Evolutionary conservation across 225 moss, liverwort and hornwort genomes (phyloP).

Genomic region (Bryoerythrophyllum caledonicum): DNA sequence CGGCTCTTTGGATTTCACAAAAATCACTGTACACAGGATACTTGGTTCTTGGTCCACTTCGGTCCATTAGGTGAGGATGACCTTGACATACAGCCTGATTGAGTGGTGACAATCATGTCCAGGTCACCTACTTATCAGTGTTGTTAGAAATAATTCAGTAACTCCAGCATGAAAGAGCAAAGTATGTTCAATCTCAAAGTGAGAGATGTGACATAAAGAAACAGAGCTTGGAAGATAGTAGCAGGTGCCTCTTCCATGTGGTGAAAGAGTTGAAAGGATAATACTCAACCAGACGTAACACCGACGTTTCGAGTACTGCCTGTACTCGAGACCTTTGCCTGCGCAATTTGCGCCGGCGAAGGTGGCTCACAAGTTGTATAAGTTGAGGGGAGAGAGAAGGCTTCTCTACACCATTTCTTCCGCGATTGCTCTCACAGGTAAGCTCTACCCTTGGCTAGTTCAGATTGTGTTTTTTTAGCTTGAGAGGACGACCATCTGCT

Average conservation of each 20-base stretch:
- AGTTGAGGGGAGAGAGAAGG: neutral
- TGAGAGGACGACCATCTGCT: neutral
- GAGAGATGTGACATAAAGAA: neutral
- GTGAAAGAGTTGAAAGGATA: neutral
- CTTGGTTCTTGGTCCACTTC: neutral
- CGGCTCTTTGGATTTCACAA: too few relatives aligned
- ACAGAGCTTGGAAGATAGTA: neutral
- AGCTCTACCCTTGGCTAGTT: neutral
- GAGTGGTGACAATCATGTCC: too few relatives aligned
- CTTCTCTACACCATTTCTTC: neutral
- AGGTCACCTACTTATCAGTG: neutral
- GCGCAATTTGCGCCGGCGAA: neutral
- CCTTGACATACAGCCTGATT: neutral
- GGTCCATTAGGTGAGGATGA: neutral
- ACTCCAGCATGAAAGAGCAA: neutral
- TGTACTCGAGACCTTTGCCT: neutral
- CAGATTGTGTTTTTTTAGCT: neutral
- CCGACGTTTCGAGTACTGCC: neutral
- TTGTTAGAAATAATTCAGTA: too few relatives aligned
- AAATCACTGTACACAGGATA: neutral
- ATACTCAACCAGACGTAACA: neutral
- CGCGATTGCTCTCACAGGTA: neutral
- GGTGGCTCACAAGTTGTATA: neutral
- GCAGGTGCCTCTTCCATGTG: neutral
- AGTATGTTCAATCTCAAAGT: neutral